phyloP scores from a whole-genome alignment of 192 early-diverging fungal genomes.

The Mortierella alpina region DNA sequence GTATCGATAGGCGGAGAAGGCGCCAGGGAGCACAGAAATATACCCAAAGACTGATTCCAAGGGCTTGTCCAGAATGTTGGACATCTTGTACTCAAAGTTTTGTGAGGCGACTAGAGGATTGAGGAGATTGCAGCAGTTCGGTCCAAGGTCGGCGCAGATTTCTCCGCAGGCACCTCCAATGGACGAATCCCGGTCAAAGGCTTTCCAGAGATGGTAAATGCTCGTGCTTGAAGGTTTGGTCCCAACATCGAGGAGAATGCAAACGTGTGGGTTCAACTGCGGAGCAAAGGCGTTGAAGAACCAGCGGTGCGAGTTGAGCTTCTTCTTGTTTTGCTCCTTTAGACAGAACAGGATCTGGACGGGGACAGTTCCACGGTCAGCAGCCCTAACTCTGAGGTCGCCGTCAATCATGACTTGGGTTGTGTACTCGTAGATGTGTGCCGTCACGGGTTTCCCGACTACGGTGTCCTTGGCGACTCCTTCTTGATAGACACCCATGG shows the following conservation, averaged over 20 bases:
- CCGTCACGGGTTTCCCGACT: conserved; percentile 75
- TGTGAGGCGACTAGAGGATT: conserved; percentile 94
- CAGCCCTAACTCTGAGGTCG: conserved; percentile 72
- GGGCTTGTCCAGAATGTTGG: conserved; percentile 95
- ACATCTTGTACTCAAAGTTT: conserved; percentile 99
- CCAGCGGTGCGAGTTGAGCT: conserved; percentile 97
- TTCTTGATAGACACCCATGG: conserved; percentile 83
- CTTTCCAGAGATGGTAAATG: conserved; percentile 91
- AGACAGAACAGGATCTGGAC: conserved; percentile 92
- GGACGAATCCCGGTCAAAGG: conserved; percentile 81
- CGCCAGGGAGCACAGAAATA: conserved; percentile 94
- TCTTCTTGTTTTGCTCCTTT: conserved; percentile 93
- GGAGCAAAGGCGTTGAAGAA: conserved; percentile 95
- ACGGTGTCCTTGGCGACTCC: conserved; percentile 77
- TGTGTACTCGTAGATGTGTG: conserved; percentile 94
- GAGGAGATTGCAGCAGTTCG: conserved; percentile 73
- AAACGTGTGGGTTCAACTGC: conserved; percentile 85
- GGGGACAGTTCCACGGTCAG: conserved; percentile 79
- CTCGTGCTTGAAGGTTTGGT: conserved; percentile 87
- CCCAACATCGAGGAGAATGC: conserved; percentile 92
- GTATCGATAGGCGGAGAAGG: conserved; percentile 95
- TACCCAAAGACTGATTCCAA: conserved; percentile 96
- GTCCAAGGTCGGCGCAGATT: conserved; percentile 88
- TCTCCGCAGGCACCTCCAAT: conserved; percentile 95
- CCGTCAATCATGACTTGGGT: conserved; percentile 77